A percentile compares a stretch with the other conserved stretches of the same genome.
Evolutionary conservation across 495 filamentous ascomycete genomes (phyloP).

Genomic region (Choiromyces venosus): DNA sequence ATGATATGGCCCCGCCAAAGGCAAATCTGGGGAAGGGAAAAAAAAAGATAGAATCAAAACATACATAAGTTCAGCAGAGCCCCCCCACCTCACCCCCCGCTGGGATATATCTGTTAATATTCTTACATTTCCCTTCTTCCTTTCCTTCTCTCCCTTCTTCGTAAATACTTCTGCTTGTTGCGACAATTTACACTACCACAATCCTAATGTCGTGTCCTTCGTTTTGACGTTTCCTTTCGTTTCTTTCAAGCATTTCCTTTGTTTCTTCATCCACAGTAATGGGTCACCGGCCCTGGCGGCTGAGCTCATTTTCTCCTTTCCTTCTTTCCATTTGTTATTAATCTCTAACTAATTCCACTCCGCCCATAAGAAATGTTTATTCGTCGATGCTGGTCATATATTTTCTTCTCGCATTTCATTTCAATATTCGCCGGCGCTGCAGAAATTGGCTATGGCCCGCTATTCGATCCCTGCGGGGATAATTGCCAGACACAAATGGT

Average conservation of each 20-base stretch:
- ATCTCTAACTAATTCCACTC: background rate
- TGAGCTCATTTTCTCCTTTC: background rate
- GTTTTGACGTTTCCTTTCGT: background rate
- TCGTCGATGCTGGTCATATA: background rate
- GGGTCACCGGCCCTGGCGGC: background rate
- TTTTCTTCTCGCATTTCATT: background rate
- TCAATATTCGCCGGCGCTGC: conserved; percentile 9
- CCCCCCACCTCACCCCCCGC: background rate
- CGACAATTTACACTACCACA: background rate
- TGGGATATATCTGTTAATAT: background rate
- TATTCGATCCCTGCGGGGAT: conserved; percentile 35
- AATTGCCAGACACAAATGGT: conserved; percentile 40
- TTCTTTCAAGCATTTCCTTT: background rate
- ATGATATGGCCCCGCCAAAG: background rate
- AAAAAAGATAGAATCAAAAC: background rate
- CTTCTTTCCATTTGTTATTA: background rate
- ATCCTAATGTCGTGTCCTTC: background rate
- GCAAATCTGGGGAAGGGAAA: background rate
- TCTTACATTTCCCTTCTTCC: background rate
- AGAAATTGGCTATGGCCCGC: conserved; percentile 37
- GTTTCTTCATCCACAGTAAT: background rate
- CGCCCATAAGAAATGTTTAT: background rate
- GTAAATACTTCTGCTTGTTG: background rate
- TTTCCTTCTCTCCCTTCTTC: background rate
- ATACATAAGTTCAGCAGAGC: background rate